phyloP scores from a whole-genome alignment of 1,284 basidiomycete genomes.

The Cystobasidium slooffiae region DNA sequence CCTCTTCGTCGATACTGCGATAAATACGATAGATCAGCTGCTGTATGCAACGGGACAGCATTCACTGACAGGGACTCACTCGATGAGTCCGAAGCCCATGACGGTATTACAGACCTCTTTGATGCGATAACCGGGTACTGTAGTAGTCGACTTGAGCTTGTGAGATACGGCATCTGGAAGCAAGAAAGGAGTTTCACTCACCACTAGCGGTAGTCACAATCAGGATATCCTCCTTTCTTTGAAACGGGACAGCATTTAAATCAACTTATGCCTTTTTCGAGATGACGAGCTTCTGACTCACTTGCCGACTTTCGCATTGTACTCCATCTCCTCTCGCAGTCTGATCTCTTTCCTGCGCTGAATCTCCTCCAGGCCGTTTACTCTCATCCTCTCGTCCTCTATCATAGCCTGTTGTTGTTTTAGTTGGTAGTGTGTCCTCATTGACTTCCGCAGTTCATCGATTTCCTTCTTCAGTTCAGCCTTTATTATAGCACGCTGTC shows the following conservation, averaged over 20 bases:
- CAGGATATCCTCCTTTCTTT: slow-evolving; percentile 29
- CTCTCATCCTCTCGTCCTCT: neutral
- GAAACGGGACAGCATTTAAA: neutral
- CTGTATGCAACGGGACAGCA: neutral
- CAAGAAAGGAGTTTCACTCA: neutral
- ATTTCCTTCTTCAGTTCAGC: slow-evolving; percentile 1
- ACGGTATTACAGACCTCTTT: slow-evolving; percentile 28
- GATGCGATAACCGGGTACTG: slow-evolving; percentile 36
- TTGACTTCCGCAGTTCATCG: neutral
- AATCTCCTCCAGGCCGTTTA: neutral
- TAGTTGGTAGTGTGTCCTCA: neutral
- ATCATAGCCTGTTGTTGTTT: neutral
- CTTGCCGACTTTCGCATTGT: slow-evolving; percentile 16
- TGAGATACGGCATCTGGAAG: neutral
- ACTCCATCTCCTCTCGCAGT: neutral
- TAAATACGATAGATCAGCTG: neutral
- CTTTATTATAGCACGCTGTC: neutral
- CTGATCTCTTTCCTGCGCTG: neutral
- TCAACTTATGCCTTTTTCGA: neutral
- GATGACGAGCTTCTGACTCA: neutral
- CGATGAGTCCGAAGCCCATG: slow-evolving; percentile 17
- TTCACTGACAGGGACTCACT: neutral
- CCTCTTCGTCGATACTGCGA: slow-evolving; percentile 7
- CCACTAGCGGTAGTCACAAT: slow-evolving; percentile 15
- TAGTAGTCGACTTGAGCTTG: neutral